Conservation (phyloP, 2,329 filamentous ascomycete species). For the Botryotinia globosa region DNA sequence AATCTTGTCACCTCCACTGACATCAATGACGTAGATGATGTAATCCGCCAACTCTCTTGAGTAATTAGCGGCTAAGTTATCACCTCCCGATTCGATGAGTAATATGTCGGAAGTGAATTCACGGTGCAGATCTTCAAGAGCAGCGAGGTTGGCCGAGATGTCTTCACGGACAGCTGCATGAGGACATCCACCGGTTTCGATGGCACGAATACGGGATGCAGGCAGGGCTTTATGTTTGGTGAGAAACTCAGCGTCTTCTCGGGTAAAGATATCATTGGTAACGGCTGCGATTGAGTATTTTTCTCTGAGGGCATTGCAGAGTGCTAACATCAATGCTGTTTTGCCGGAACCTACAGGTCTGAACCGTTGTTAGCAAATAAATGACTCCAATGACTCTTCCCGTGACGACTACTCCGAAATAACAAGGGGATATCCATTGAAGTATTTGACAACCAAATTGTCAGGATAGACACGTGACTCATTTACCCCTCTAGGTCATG, state of each 20-base stretch:
- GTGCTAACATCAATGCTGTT: slow-evolving; percentile 91
- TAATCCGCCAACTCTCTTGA: slow-evolving; percentile 91
- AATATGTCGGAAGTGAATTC: slow-evolving; percentile 79
- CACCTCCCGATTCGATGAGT: slow-evolving; percentile 91
- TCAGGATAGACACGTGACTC: slow-evolving; percentile 20
- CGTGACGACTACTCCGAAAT: background rate
- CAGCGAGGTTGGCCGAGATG: slow-evolving; percentile 89
- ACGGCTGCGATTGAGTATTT: slow-evolving; percentile 88
- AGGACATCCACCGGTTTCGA: slow-evolving; percentile 95
- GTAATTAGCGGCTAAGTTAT: slow-evolving; percentile 98
- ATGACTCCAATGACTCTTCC: background rate
- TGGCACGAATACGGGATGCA: slow-evolving; percentile 80
- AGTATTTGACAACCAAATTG: background rate
- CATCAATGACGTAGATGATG: slow-evolving; percentile 98
- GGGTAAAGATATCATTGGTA: slow-evolving; percentile 98
- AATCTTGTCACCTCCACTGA: slow-evolving; percentile 93
- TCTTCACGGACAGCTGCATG: slow-evolving; percentile 97
- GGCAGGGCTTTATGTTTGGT: slow-evolving; percentile 82
- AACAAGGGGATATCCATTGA: background rate
- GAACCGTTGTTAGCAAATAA: slow-evolving; percentile 18
- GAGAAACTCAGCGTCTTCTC: slow-evolving; percentile 96
- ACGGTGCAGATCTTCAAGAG: slow-evolving; percentile 81
- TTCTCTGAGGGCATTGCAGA: slow-evolving; percentile 79
- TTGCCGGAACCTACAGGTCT: slow-evolving; percentile 97
- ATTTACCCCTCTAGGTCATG: slow-evolving; percentile 21